Conservation (phyloP, 1,284 basidiomycete species). For the Cerioporus squamosus region DNA sequence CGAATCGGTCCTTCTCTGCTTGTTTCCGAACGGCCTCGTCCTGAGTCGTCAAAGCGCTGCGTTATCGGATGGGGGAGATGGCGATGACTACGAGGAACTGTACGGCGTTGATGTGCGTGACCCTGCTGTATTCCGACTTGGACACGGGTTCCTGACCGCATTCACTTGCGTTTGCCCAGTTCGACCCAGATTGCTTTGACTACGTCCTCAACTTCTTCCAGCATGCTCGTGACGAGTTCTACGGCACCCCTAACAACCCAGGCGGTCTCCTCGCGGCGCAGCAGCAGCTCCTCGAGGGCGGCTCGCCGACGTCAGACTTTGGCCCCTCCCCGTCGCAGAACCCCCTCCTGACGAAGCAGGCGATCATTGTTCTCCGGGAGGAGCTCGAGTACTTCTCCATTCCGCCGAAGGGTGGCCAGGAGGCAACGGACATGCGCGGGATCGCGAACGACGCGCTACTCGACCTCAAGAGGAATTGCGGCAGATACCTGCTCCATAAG, state of each 20-base stretch:
- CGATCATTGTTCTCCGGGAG: constrained; percentile 97
- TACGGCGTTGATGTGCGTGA: constrained; percentile 92
- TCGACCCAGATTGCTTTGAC: constrained; percentile 95
- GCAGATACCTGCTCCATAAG: constrained; percentile 87
- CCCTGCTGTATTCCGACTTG: constrained; percentile 18
- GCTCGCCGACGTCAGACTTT: constrained; percentile 64
- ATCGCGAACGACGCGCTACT: constrained; percentile 78
- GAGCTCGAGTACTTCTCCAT: constrained; percentile 99
- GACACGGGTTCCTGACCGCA: constrained; percentile 10
- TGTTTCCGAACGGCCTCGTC: constrained; percentile 97
- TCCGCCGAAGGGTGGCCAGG: constrained; percentile 69
- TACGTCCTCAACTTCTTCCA: constrained; percentile 94
- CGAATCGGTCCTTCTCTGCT: constrained; percentile 94
- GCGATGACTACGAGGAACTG: constrained; percentile 91
- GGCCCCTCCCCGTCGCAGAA: constrained; percentile 75
- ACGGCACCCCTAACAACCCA: constrained; percentile 78
- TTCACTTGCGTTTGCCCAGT: constrained; percentile 53
- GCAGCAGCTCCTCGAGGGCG: constrained; percentile 71
- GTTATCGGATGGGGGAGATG: constrained; percentile 72
- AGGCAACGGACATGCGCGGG: constrained; percentile 76
- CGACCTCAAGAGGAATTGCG: constrained; percentile 83
- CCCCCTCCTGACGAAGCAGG: constrained; percentile 94
- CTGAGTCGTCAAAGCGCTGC: constrained; percentile 85
- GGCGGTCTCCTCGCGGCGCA: constrained; percentile 78
- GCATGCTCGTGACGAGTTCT: constrained; percentile 87